Evolutionary conservation across 352 stramenopile species (phyloP), one percentile per base, ranked within the genome.

Genomic region (Peronospora farinosa): DNA sequence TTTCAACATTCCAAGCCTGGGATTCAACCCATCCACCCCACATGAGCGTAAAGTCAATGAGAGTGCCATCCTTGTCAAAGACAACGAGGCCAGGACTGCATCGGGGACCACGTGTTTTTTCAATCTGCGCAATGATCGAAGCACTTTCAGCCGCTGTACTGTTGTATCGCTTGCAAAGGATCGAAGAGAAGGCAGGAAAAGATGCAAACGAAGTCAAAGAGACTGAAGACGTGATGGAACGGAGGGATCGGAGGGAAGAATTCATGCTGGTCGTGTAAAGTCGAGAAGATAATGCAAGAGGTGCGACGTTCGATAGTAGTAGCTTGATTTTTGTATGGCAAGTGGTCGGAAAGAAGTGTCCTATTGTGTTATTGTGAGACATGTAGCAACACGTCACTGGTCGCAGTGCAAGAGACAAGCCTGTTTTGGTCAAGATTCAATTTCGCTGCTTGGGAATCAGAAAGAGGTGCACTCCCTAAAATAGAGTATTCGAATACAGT

Each of bases 41-140:
- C 84, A 92, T 95, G 65, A 87, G 71, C 49, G 88, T 91, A 51
- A 95, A 95, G 60, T 95, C 84, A 51, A 95, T 93, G 43, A 95
- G 78, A 50, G 84, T 95, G 54, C 84, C 84, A 51, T 95, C 84
- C 66, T 95, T 95, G 64, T 95, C 82, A 36, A 95, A 95, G 36
- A 95, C 72, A 37, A 95, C 84, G 27, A 95, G 82, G 41, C 74
- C 67, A 12, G 78, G 81, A 23, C 70, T 63, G 57, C 72, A 83
- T 8, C 72, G 72, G 12, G 60, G 60, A 15, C 57, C 58, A 7
- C 63, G 49, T 15, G 43, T 60, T 38, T 42, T 51, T 37, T 67
- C 58, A 13, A 58, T 50, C 19, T 59, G 53, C 13, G 52, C 43
- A 37, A 71, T 67, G 36, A 38, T 17, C 3, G 47, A 16, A 15